Evolutionary conservation across 768 basidiomycete species (phyloP).

Genomic region (Pseudohyphozyma bogoriensis): DNA sequence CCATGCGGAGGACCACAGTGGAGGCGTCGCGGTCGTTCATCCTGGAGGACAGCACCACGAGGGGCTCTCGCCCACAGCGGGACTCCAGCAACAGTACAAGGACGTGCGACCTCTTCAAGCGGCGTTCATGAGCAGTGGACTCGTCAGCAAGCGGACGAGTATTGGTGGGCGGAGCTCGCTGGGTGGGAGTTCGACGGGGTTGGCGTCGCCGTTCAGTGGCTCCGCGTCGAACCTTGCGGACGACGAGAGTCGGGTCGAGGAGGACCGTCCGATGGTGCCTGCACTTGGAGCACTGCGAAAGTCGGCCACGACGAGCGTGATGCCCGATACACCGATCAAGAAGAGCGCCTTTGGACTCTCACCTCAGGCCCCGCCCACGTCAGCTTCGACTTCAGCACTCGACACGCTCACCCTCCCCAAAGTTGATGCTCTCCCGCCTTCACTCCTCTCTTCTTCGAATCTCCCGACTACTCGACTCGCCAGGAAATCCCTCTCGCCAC

Average conservation of each 20-base stretch:
- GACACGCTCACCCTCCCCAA: constrained; percentile 3
- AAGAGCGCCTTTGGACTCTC: constrained; percentile 16
- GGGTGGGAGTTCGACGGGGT: too few species aligned
- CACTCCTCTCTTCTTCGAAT: not conserved
- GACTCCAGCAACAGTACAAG: constrained; percentile 32
- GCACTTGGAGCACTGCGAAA: too few species aligned
- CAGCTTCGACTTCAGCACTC: not conserved
- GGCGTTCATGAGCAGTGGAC: constrained; percentile 40
- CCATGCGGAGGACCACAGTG: not conserved
- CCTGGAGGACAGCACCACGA: not conserved
- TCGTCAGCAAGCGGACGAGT: constrained; percentile 37
- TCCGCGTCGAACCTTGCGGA: too few species aligned
- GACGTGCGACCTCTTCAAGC: constrained; percentile 34
- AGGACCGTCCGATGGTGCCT: too few species aligned
- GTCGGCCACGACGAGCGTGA: constrained; percentile 23
- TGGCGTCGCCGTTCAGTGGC: too few species aligned
- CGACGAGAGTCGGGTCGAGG: too few species aligned
- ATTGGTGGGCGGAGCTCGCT: constrained; percentile 23
- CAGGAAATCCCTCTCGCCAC: constrained; percentile 8
- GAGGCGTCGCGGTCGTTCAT: constrained; percentile 9
- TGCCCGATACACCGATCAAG: constrained; percentile 38
- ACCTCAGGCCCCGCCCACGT: too few species aligned
- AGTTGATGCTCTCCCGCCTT: not conserved
- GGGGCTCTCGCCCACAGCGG: constrained; percentile 28
- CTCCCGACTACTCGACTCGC: not conserved